Evolutionary conservation across 768 basidiomycete species (phyloP).

Genomic region (Phlebiopsis gigantea): DNA sequence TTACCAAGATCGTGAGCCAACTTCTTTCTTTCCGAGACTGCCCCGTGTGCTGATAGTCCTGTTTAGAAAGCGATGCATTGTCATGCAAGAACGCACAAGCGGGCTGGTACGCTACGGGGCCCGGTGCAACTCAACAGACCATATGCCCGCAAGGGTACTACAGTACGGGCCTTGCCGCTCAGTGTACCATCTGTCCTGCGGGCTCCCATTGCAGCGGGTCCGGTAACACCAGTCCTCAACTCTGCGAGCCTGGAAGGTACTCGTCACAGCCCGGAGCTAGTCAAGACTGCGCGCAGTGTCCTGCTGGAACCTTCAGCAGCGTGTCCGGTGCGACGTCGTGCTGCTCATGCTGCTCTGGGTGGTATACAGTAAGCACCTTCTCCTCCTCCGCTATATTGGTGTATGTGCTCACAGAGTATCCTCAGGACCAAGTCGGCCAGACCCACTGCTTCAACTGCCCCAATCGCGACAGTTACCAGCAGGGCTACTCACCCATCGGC

Average conservation of each 20-base stretch:
- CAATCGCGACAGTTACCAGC: conserved; percentile 6
- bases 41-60: neutral
- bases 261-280: conserved; percentile 10
- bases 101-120: conserved; percentile 16
- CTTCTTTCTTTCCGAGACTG: neutral
- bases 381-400: no score
- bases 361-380: conserved; percentile 13
- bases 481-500: conserved; percentile 14
- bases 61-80: neutral
- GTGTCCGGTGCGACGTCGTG: conserved; percentile 16
- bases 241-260: conserved; percentile 15
- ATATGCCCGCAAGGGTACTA: conserved; percentile 17
- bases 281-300: conserved; percentile 13
- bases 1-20: conserved; percentile 1
- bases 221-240: conserved; percentile 8
- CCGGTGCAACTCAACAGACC: conserved; percentile 12
- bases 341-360: conserved; percentile 19
- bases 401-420: neutral
- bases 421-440: conserved; percentile 14
- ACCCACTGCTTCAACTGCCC: conserved; percentile 18
- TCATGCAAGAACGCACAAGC: conserved; percentile 13
- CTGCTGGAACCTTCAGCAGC: conserved; percentile 15
- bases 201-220: conserved; percentile 18
- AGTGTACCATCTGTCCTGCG: conserved; percentile 17
- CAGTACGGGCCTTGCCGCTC: conserved; percentile 12